Conservation (phyloP, 139 green algal genomes). For the Nannochloris sp. region DNA sequence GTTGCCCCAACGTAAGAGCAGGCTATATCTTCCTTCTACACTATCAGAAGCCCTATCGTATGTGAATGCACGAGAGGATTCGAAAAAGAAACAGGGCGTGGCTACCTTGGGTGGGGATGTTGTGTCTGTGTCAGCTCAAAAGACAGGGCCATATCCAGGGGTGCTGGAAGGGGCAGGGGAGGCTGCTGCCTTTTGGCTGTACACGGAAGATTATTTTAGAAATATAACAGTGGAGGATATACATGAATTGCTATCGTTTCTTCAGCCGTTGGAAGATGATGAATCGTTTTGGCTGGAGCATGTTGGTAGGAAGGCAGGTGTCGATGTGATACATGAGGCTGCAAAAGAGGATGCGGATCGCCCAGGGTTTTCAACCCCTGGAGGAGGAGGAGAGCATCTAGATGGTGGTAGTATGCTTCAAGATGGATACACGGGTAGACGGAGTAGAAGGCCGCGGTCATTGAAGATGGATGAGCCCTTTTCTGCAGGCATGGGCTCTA, state of each 20-base stretch:
- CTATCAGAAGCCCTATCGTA: constrained; percentile 39
- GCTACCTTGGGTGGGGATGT: neutral
- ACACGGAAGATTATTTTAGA: constrained; percentile 69
- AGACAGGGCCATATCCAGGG: constrained; percentile 32
- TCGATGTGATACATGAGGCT: neutral
- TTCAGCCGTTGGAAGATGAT: neutral
- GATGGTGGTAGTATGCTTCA: too few relatives aligned
- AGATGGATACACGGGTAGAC: too few relatives aligned
- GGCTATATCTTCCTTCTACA: constrained; percentile 22
- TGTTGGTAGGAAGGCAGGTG: neutral
- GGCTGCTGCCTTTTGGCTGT: constrained; percentile 56
- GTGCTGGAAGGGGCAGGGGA: constrained; percentile 32
- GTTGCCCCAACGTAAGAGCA: constrained; percentile 9
- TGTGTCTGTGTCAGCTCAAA: neutral
- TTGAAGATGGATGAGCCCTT: too few relatives aligned
- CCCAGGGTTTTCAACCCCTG: neutral
- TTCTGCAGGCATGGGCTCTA: too few relatives aligned
- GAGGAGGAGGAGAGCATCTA: too few relatives aligned
- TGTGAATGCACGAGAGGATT: constrained; percentile 37
- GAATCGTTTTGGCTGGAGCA: neutral
- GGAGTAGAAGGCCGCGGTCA: too few relatives aligned
- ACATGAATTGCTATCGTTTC: constrained; percentile 24
- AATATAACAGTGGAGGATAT: constrained; percentile 64
- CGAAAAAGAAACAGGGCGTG: constrained; percentile 26
- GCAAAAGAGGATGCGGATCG: neutral